These are phyloP conservation scores for Phaeotremella fagi DNA, from an alignment of 768 basidiomycete species.

Conservation along the genomic window DNA sequence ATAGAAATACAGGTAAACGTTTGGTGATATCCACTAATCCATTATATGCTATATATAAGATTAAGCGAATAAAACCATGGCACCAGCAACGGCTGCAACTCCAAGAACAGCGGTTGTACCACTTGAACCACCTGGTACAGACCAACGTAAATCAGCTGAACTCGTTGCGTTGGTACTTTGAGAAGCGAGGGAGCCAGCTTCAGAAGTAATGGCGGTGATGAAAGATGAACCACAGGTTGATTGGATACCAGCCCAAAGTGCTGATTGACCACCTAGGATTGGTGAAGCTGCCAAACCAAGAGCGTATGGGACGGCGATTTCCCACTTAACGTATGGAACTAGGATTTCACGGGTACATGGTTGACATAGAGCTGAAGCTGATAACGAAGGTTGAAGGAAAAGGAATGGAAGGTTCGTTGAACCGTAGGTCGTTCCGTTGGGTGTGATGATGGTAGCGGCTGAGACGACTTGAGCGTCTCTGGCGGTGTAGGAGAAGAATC, in stretches of 20 bases:
- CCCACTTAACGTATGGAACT: conserved; percentile 69
- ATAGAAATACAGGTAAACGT: too few species aligned
- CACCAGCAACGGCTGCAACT: conserved; percentile 16
- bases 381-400: conserved; percentile 59
- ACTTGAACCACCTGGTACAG: conserved; percentile 6
- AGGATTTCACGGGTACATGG: conserved; percentile 75
- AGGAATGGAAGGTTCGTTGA: conserved; percentile 63
- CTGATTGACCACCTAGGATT: conserved; percentile 62
- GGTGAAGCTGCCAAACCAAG: conserved; percentile 64
- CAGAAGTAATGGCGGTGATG: conserved; percentile 48
- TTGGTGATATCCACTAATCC: too few species aligned
- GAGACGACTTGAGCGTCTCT: conserved; percentile 19
- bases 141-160: conserved; percentile 7
- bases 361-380: conserved; percentile 63
- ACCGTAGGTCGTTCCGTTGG: conserved; percentile 55
- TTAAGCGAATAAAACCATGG: conserved; percentile 20
- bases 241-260: conserved; percentile 62
- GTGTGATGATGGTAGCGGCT: conserved; percentile 41
- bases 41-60: too few species aligned
- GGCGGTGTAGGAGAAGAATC: conserved; percentile 33
- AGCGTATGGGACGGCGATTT: conserved; percentile 66
- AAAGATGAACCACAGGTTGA: conserved; percentile 67
- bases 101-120: conserved; percentile 8
- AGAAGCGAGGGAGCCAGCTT: conserved; percentile 33
- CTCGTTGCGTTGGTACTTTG: conserved; percentile 19